phyloP scores from a whole-genome alignment of 2,329 filamentous ascomycete species.

The Gaeumannomyces sp. region DNA sequence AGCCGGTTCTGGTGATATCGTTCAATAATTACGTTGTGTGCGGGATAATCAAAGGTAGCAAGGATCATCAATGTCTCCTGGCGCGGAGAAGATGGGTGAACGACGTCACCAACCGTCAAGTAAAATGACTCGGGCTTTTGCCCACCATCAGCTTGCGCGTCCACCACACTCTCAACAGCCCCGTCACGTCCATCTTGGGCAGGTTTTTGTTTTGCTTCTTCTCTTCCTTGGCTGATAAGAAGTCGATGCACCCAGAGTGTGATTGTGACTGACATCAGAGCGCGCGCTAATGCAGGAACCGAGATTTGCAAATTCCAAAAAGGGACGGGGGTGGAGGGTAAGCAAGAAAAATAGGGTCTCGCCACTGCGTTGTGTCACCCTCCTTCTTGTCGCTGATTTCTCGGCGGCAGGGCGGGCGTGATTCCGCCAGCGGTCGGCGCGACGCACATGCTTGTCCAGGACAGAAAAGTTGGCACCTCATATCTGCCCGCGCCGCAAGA shows the following conservation, averaged over 20 bases:
- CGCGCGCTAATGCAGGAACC: constrained; percentile 1
- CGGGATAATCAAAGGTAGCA: too few relatives aligned
- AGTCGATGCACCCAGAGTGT: not conserved
- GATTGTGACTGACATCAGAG: not conserved
- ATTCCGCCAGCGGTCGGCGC: not conserved
- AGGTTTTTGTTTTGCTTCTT: too few relatives aligned
- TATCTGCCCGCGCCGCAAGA: too few relatives aligned
- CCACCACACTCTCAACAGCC: not conserved
- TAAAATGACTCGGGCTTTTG: not conserved
- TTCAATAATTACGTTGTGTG: too few relatives aligned
- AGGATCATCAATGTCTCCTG: too few relatives aligned
- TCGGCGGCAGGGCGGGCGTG: not conserved
- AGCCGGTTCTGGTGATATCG: too few relatives aligned
- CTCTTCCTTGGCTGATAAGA: too few relatives aligned
- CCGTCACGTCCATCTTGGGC: too few relatives aligned
- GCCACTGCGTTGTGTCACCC: not conserved
- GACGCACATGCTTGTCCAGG: not conserved
- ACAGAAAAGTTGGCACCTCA: too few relatives aligned
- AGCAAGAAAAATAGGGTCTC: not conserved
- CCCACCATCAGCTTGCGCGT: not conserved
- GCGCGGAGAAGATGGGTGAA: not conserved
- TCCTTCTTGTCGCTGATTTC: not conserved
- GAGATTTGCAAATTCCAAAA: not conserved
- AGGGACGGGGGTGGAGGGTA: too few relatives aligned
- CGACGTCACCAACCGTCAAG: not conserved